Percentiles rank a stretch among this genome's conserved stretches.
phyloP scores from a whole-genome alignment of 305 asterid genomes.

The Rubia tinctorum region DNA sequence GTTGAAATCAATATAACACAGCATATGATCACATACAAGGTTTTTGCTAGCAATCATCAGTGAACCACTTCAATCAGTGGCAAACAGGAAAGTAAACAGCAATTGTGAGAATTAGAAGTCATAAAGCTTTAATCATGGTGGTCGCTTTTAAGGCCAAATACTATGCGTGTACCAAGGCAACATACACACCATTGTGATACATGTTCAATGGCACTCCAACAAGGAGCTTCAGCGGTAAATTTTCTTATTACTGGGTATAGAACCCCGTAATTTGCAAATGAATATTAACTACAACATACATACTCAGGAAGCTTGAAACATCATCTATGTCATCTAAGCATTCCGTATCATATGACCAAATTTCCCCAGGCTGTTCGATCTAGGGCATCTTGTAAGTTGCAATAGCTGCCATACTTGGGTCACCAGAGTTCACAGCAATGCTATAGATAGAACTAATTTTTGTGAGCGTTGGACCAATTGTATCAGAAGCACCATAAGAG shows the following conservation, averaged over 20 bases:
- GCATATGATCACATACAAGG: neutral
- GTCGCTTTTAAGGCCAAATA: neutral
- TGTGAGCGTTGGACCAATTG: neutral
- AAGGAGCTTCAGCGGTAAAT: conserved; percentile 32
- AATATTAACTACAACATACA: conserved; percentile 42
- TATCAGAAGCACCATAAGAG: neutral
- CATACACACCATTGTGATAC: conserved; percentile 33
- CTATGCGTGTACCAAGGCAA: no score
- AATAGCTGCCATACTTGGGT: no score
- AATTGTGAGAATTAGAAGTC: neutral
- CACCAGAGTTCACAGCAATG: no score
- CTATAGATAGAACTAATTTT: no score
- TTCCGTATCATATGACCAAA: conserved; percentile 82
- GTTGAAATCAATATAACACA: neutral
- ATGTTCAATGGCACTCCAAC: conserved; percentile 72
- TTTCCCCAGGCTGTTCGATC: conserved; percentile 26
- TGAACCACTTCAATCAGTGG: neutral
- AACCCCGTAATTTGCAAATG: conserved; percentile 46
- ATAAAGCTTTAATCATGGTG: neutral
- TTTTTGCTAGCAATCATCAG: neutral
- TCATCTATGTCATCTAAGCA: conserved; percentile 65
- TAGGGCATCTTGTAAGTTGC: no score
- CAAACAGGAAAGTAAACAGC: neutral
- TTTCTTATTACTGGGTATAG: conserved; percentile 70
- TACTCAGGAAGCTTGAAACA: conserved; percentile 61